These are phyloP conservation scores for Ehretia macrophylla DNA, from an alignment of 257 asterid genomes.

Conservation along the genomic window DNA sequence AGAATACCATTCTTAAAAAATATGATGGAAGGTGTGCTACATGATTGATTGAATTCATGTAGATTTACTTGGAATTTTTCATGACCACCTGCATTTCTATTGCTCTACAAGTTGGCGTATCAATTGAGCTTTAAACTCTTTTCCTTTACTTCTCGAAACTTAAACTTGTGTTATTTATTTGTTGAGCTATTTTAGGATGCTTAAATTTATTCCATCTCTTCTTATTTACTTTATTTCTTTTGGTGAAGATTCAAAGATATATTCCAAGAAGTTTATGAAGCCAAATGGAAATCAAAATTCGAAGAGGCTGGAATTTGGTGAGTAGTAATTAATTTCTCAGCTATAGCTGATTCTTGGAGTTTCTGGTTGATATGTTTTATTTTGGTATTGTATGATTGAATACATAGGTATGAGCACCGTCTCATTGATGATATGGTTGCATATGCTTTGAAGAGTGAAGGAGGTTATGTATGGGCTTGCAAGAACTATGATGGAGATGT, in stretches of 20 bases:
- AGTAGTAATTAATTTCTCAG: constrained; percentile 15
- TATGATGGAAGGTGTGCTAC: constrained; percentile 84
- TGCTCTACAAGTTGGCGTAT: no score
- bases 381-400: constrained; percentile 3
- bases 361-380: not conserved
- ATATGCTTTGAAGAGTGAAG: constrained; percentile 97
- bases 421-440: constrained; percentile 99
- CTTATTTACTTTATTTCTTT: constrained; percentile 11
- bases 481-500: constrained; percentile 99
- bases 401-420: constrained; percentile 94
- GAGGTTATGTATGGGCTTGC: constrained; percentile 99
- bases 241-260: constrained; percentile 93
- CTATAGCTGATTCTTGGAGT: constrained; percentile 2
- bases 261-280: constrained; percentile 88
- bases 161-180: no score
- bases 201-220: constrained; percentile 6
- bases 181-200: not conserved
- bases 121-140: no score
- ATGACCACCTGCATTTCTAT: no score
- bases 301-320: constrained; percentile 93
- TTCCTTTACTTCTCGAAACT: no score
- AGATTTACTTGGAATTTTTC: constrained; percentile 2
- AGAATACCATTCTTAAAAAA: constrained; percentile 92
- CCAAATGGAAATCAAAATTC: constrained; percentile 78
- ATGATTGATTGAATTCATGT: constrained; percentile 49